These are phyloP conservation scores for Acacia crassicarpa DNA, from an alignment of 306 rosid species.

Conservation along the genomic window DNA sequence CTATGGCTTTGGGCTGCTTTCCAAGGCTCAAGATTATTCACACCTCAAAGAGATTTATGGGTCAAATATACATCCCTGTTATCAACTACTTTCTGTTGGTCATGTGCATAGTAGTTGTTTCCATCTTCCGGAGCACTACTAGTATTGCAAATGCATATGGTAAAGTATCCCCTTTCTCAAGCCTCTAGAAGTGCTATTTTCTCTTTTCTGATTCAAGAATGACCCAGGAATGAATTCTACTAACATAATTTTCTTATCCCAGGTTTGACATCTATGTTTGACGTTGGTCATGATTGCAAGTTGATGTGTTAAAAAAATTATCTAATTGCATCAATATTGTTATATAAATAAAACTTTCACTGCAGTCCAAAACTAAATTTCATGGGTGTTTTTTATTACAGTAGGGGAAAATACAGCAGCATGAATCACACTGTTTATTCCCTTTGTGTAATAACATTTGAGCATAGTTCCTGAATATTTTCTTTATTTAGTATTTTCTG, in stretches of 20 bases:
- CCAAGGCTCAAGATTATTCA: slow-evolving; percentile 96
- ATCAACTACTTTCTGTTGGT: slow-evolving; percentile 89
- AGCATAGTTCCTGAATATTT: neutral
- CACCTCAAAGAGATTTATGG: slow-evolving; percentile 87
- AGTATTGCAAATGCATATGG: slow-evolving; percentile 98
- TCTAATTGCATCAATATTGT: neutral
- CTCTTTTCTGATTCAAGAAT: neutral
- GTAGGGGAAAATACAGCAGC: neutral
- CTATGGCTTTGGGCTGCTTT: slow-evolving; percentile 99
- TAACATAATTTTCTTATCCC: neutral
- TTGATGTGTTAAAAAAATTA: slow-evolving; percentile 34
- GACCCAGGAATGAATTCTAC: neutral
- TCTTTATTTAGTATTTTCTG: neutral
- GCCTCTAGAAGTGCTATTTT: slow-evolving; percentile 4
- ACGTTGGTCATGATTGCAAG: neutral
- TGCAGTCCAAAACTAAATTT: neutral
- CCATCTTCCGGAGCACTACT: slow-evolving; percentile 82
- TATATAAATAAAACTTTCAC: neutral
- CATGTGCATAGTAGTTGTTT: slow-evolving; percentile 87
- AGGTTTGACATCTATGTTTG: neutral
- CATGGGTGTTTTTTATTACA: neutral
- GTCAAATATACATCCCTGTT: slow-evolving; percentile 93
- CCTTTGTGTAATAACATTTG: neutral
- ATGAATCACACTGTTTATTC: neutral
- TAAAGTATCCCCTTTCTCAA: slow-evolving; percentile 39